Evolutionary conservation across 1,284 basidiomycete species (phyloP), one percentile per base, ranked within the genome.

Genomic region (Ganoderma leucocontextum): DNA sequence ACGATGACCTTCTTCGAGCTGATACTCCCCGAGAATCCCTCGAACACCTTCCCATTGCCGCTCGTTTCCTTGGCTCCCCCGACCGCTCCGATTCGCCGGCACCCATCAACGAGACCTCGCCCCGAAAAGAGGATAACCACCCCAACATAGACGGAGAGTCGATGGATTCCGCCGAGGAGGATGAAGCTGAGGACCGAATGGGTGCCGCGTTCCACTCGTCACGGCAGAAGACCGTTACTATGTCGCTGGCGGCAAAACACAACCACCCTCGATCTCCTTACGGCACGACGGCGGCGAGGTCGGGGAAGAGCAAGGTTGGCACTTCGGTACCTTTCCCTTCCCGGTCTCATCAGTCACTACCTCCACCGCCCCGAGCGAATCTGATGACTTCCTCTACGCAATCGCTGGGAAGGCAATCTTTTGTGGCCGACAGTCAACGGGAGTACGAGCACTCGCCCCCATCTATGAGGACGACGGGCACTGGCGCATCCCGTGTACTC

Each of bases 21-120:
- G 90, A 91, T 39, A 88, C 91, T 8, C 81, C 84, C 0, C 87
- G 84, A 35, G 92, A 92, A 71, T 93, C 93, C 0, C 80, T 86
- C 47, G 94, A 95, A 17, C 85, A 91, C 67, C 86, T 98, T 8
- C 95, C 96, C 55, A 98, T 98, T 72, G 96, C 96, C 44, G 90
- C 96, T 33, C 92, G 94, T 64, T 98, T 96, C 84, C 92, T 95
- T 81, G 49, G 61, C 15, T 92, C 93, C 8, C 91, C 93, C 41
- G 83, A 86, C 72, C 84, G 84, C 60, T 83, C 85, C 19, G 85
- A 88, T 39, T 85, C 84, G 36, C 82, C 78, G 41, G 74, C 74
- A 41, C 78, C 75, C 41, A 61, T 73, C 39, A 74, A 70, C 55
- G 78, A 78, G 33, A 74, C 75, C 19, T 79, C 82, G 66, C 47